Percentiles rank a stretch among this genome's conserved stretches.
phyloP scores from a whole-genome alignment of 2,329 filamentous ascomycete genomes.

The Penicillium capsulatum region DNA sequence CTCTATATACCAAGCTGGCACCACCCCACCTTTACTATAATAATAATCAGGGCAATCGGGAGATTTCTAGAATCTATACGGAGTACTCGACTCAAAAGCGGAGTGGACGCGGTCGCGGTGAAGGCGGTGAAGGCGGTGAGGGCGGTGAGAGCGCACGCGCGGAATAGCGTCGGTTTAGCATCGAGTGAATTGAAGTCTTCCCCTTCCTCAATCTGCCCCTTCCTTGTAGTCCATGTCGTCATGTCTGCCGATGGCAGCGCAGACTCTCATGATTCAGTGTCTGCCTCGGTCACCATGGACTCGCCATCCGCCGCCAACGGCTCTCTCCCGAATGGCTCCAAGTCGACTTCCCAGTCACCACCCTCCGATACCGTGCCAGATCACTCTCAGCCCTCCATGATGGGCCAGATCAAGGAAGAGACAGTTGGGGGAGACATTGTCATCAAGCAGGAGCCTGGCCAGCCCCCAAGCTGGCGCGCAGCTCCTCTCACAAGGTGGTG shows the following conservation, averaged over 20 bases:
- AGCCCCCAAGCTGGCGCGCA: slow-evolving; percentile 70
- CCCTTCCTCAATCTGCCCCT: neutral
- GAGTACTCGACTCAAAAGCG: no score
- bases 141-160: slow-evolving; percentile 19
- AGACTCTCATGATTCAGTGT: slow-evolving; percentile 38
- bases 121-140: no score
- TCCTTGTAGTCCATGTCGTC: slow-evolving; percentile 30
- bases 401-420: no score
- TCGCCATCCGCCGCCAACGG: slow-evolving; percentile 23
- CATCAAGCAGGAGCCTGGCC: slow-evolving; percentile 60
- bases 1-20: no score
- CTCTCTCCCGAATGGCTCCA: slow-evolving; percentile 19
- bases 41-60: no score
- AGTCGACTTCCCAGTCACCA: slow-evolving; percentile 17
- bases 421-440: slow-evolving; percentile 58
- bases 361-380: no score
- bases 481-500: slow-evolving; percentile 65
- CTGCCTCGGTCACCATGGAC: slow-evolving; percentile 26
- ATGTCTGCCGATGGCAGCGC: slow-evolving; percentile 42
- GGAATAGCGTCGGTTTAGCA: slow-evolving; percentile 4
- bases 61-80: no score
- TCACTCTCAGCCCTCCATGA: no score
- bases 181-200: slow-evolving; percentile 4
- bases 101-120: no score
- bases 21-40: no score